phyloP scores from a whole-genome alignment of 2,329 filamentous ascomycete genomes.

The Aschersonia sp. region DNA sequence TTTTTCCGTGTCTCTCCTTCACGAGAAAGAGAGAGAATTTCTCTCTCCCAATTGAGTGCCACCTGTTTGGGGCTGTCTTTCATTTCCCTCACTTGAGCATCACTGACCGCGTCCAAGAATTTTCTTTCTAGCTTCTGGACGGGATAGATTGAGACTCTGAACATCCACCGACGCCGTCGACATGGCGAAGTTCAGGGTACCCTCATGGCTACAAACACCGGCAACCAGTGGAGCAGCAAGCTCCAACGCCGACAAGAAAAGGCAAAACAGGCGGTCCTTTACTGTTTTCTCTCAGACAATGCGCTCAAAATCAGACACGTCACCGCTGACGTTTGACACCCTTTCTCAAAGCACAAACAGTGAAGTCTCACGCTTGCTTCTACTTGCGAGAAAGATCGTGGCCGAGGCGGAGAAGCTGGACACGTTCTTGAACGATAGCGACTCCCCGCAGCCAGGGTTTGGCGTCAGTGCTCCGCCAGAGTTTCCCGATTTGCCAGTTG shows the following conservation, averaged over 20 bases:
- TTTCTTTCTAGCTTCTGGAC: too few relatives aligned
- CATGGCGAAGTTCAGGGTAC: constrained; percentile 20
- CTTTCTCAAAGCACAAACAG: constrained; percentile 1
- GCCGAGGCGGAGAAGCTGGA: constrained; percentile 35
- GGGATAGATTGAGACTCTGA: too few relatives aligned
- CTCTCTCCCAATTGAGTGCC: too few relatives aligned
- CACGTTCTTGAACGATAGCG: constrained; percentile 27
- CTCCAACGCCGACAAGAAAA: constrained; percentile 14
- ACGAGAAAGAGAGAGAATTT: too few relatives aligned
- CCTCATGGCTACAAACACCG: constrained; percentile 18
- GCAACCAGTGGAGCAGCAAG: constrained; percentile 6
- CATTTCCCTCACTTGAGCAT: too few relatives aligned
- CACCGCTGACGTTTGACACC: constrained; percentile 1
- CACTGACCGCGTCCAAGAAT: too few relatives aligned
- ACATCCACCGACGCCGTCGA: too few relatives aligned
- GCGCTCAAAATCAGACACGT: constrained; percentile 4
- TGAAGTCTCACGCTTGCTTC: constrained; percentile 23
- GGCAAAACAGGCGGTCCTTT: constrained; percentile 19
- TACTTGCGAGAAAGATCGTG: constrained; percentile 32
- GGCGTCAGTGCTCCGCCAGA: constrained; percentile 27
- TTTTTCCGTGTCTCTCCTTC: too few relatives aligned
- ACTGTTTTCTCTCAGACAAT: constrained; percentile 12
- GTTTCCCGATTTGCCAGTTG: constrained; percentile 30
- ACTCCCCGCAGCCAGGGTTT: constrained; percentile 27
- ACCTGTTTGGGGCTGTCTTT: too few relatives aligned